Conservation (phyloP, 257 asterid genomes). For the Solanum lycopersicoides region DNA sequence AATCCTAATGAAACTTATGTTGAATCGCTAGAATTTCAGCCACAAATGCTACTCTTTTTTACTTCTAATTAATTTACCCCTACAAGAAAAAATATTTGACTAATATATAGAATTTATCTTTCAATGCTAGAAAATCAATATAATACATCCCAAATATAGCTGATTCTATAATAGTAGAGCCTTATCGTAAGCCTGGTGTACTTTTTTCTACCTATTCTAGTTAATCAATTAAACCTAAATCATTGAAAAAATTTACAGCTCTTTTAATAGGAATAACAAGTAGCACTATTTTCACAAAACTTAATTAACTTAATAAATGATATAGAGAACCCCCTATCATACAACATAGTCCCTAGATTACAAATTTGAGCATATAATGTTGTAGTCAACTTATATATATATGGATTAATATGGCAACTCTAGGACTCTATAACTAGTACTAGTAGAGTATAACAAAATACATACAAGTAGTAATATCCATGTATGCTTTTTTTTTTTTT, state of each 20-base stretch:
- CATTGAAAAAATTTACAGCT: not conserved
- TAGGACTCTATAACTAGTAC: not conserved
- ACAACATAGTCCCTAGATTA: not conserved
- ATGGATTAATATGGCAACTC: not conserved
- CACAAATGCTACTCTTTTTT: not conserved
- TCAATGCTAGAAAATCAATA: not conserved
- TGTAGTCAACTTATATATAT: not conserved
- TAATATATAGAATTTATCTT: not conserved
- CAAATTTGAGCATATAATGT: not conserved
- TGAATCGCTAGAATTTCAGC: not conserved
- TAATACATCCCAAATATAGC: not conserved
- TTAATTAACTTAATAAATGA: not conserved
- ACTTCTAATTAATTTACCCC: not conserved
- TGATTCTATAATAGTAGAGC: not conserved
- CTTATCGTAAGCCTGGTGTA: not conserved
- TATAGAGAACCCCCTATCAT: not conserved
- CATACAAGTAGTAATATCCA: not conserved
- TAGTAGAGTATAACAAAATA: not conserved
- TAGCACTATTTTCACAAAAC: not conserved
- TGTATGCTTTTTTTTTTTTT: no score
- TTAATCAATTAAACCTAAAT: not conserved
- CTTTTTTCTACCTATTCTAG: not conserved
- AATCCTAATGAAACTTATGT: not conserved
- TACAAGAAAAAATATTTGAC: not conserved
- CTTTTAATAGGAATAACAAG: not conserved